Base-by-base conservation (phyloP, 2,329 filamentous ascomycete species). In the Sordariomycetes sp. region DNA sequence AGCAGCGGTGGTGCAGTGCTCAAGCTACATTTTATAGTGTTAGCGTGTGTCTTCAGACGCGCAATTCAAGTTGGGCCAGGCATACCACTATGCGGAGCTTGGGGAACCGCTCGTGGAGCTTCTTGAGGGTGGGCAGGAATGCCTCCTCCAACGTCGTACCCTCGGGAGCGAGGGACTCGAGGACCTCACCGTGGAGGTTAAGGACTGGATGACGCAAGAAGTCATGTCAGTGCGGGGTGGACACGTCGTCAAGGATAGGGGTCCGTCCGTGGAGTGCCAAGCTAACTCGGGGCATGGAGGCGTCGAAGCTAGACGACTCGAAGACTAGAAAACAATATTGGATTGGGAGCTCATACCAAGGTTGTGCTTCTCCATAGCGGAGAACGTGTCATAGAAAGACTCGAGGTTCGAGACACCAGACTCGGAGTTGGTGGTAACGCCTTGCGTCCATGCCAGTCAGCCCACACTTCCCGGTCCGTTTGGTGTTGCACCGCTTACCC, bases 101-200 rank as follows among this genome's bases (percentile, higher is more conserved):
- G 1, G 92, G 91, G 69, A 95, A 96, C 28, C 76, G 76, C 24
- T 78, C 71, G 65, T 95, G 89, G 1, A 97, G 79, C 20, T 80
- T 78, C 61, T 80, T 75, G 36, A 96, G 76, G 0, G 86, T 92
- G 0, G 91, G 91, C 10, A 97, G 76, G 72, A 97, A 97, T 10
- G 72, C 71, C 61, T 75, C 73, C 62, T 76, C 74, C 3, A 75
- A 65, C 1, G 75, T 74, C 35, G 69, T 61, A 25, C 67, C 69
- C 45, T 50, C 45, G 1, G 77, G 77, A 0, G 84, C 69, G 53
- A 71, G 65, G 3, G 69, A 66, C 58, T 70, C 70, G 2, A 71
- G 85, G n/a, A 86, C 82, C 72, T 96, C 92, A 62, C 91, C 92
- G 68, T 97, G 91, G n/a, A 97, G 76, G 72, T 96, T 96, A 50